These are phyloP conservation scores for Acrodontium crateriforme DNA, from an alignment of 2,329 filamentous ascomycete species.

Conservation along the genomic window DNA sequence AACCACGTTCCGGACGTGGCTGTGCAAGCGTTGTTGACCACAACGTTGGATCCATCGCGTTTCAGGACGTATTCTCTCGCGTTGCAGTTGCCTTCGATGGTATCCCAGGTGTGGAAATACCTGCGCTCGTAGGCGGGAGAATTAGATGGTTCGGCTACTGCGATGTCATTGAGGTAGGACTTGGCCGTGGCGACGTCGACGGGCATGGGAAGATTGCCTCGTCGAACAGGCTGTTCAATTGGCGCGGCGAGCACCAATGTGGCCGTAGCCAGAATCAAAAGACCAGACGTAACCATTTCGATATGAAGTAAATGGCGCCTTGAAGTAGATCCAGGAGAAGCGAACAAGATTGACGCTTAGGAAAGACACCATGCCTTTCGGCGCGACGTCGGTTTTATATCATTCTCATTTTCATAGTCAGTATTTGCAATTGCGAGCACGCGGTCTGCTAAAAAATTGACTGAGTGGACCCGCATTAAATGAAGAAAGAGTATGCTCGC, in stretches of 20 bases:
- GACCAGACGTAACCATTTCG: no score
- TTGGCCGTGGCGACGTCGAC: conserved; percentile 17
- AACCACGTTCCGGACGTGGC: conserved; percentile 54
- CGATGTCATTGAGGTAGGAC: conserved; percentile 15
- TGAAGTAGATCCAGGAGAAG: no score
- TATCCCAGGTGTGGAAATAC: conserved; percentile 60
- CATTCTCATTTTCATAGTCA: no score
- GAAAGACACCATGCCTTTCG: no score
- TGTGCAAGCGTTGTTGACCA: conserved; percentile 44
- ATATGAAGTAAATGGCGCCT: no score
- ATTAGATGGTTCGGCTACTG: conserved; percentile 15
- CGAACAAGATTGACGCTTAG: no score
- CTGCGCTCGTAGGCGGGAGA: conserved; percentile 45
- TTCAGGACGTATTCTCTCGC: conserved; percentile 59
- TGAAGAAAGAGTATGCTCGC: no score
- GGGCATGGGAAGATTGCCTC: conserved; percentile 18
- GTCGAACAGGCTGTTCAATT: conserved; percentile 6
- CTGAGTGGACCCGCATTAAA: no score
- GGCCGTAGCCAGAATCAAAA: no score
- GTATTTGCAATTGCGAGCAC: no score
- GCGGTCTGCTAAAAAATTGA: no score
- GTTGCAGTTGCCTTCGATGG: conserved; percentile 53
- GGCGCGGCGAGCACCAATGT: conserved; percentile 13
- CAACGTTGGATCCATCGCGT: conserved; percentile 56
- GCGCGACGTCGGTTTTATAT: no score